A percentile compares a stretch with the other conserved stretches of the same genome.
phyloP scores from a whole-genome alignment of 169 alveolate species.

The Besnoitia besnoiti region DNA sequence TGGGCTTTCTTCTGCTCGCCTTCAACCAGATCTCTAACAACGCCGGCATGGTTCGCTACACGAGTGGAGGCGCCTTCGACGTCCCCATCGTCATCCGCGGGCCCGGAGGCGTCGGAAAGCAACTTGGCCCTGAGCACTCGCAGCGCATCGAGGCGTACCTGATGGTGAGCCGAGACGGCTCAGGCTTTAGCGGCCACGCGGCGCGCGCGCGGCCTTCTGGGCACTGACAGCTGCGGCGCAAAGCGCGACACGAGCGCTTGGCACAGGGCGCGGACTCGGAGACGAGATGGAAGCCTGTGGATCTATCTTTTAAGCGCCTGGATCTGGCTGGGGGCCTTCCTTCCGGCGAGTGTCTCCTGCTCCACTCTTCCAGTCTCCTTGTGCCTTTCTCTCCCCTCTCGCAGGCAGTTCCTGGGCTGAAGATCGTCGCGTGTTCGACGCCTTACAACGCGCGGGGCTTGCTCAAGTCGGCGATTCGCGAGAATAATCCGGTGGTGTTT shows the following conservation, averaged over 20 bases:
- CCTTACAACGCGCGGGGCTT: slow-evolving; percentile 91
- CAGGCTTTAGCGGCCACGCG: too few species aligned
- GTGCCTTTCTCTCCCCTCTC: neutral
- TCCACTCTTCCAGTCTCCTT: neutral
- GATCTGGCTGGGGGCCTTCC: too few species aligned
- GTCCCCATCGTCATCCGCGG: slow-evolving; percentile 93
- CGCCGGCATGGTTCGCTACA: slow-evolving; percentile 88
- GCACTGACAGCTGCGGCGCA: too few species aligned
- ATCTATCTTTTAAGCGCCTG: too few species aligned
- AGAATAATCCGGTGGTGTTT: slow-evolving; percentile 89
- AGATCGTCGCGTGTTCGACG: slow-evolving; percentile 88
- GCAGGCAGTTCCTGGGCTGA: slow-evolving; percentile 87
- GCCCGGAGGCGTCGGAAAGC: slow-evolving; percentile 93
- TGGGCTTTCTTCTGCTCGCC: slow-evolving; percentile 90
- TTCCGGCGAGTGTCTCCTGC: too few species aligned
- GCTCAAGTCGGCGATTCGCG: slow-evolving; percentile 88
- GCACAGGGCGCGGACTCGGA: too few species aligned
- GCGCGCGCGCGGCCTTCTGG: too few species aligned
- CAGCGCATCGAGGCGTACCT: slow-evolving; percentile 87
- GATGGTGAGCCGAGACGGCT: slow-evolving; percentile 88
- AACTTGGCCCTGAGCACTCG: slow-evolving; percentile 93
- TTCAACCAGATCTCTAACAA: slow-evolving; percentile 91
- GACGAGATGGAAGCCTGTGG: too few species aligned
- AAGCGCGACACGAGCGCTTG: too few species aligned
- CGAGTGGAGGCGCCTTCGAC: slow-evolving; percentile 84